Conservation (phyloP, 2,329 filamentous ascomycete species). For the Xylaria digitata region DNA sequence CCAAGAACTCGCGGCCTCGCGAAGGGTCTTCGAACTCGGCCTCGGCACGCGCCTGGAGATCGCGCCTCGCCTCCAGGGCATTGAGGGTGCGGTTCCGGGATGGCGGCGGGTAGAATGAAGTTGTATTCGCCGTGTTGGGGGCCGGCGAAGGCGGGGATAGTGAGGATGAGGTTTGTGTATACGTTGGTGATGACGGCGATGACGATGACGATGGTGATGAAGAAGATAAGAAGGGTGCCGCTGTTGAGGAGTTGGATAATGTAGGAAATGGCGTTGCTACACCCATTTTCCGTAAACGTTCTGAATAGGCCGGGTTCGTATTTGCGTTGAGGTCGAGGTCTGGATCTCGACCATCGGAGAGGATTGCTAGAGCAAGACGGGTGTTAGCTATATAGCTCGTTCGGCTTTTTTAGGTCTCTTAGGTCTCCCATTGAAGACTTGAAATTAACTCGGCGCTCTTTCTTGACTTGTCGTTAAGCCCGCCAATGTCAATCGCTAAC, state of each 20-base stretch:
- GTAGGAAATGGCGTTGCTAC: conserved; percentile 66
- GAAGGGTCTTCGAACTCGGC: conserved; percentile 58
- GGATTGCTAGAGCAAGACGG: conserved; percentile 51
- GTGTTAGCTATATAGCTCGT: conserved; percentile 19
- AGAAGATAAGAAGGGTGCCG: conserved; percentile 36
- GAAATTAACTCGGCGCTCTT: not conserved
- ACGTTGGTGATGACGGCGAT: conserved; percentile 30
- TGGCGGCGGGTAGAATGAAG: conserved; percentile 38
- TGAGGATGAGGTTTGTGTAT: conserved; percentile 38
- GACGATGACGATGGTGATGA: conserved; percentile 3
- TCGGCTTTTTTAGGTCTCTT: not conserved
- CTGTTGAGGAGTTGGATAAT: conserved; percentile 64
- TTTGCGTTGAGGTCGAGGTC: conserved; percentile 53
- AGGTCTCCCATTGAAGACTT: not conserved
- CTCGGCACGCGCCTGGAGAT: conserved; percentile 57
- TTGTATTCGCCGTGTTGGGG: conserved; percentile 30
- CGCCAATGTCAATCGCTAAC: not conserved
- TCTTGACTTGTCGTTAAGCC: not conserved
- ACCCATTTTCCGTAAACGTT: conserved; percentile 65
- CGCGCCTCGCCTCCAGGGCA: conserved; percentile 61
- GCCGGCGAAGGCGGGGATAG: conserved; percentile 16
- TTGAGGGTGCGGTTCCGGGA: conserved; percentile 59
- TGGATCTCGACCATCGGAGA: conserved; percentile 56
- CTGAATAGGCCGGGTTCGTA: conserved; percentile 59
- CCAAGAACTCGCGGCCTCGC: conserved; percentile 59